Evolutionary conservation across 148 eudicot genomes (phyloP), one percentile per base, ranked within the genome.

Genomic region (Rhododendron vialii): DNA sequence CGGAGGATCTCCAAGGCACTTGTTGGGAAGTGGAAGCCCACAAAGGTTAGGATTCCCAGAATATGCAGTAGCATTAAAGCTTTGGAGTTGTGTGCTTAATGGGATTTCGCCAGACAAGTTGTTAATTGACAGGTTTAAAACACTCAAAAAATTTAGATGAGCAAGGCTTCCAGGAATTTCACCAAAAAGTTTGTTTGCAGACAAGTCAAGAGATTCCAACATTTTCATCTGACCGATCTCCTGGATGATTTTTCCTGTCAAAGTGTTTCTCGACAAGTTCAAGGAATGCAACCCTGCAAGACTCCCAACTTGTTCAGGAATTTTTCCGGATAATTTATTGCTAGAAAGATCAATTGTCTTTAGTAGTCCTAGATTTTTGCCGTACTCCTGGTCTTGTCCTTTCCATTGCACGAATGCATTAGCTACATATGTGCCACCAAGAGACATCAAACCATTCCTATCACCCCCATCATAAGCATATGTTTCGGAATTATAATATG

Each of bases 171-270:
- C 4, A 6, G 89, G 88, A 84, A 89, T 85, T 43, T 80, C 83
- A 5, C 91, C 88, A 9, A 41, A 8, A 24, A 89, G 87, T 43
- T 7, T 48, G 33, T 87, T 89, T 36, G 77, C 28, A 2, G 88
- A 87, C 65, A 89, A 22, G 26, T 87, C 88, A 26, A 89, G 91
- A 5, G 84, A 26, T 41, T 89, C 89, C 55, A 87, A 33, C 38
- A 24, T 38, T 38, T 36, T 50, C 80, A 89, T 28, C 48, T 38
- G 63, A 30, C 88, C 89, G 28, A 87, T 75, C 61, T 4, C 22
- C 18, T 57, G 61, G 22, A 57, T 57, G 13, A 89, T 89, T 55
- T 55, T 55, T 18, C 61, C 61, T 3, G 1, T 55, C 11, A 63
- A 63, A 1, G 3, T 63, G 28, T 63, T 24, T n/a, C 69, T 63